A percentile compares a stretch with the other conserved stretches of the same genome.
Conservation (phyloP, 441 rosid genomes). For the Dalechampia spathulata region DNA sequence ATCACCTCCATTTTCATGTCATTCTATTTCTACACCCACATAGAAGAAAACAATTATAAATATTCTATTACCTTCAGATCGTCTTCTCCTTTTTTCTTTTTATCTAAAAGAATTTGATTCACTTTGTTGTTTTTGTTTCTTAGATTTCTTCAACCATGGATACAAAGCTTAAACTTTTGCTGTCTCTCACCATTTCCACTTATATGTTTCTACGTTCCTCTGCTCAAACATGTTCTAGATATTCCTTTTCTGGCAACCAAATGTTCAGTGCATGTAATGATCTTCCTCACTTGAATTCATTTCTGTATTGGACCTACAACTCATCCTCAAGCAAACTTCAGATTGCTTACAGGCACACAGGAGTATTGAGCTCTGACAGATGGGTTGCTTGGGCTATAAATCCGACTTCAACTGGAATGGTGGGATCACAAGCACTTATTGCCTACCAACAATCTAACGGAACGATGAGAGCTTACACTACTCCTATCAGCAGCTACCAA, state of each 20-base stretch:
- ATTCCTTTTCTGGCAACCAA: conserved; percentile 50
- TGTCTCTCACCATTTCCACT: conserved; percentile 26
- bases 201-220: conserved; percentile 20
- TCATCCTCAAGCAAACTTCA: conserved; percentile 43
- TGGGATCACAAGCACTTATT: conserved; percentile 68
- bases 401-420: conserved; percentile 57
- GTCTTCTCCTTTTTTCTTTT: too few species aligned
- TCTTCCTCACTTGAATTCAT: conserved; percentile 62
- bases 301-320: conserved; percentile 61
- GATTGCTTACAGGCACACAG: conserved; percentile 63
- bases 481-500: conserved; percentile 42
- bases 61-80: too few species aligned
- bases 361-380: conserved; percentile 26
- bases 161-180: conserved; percentile 15
- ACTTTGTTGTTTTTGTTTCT: too few species aligned
- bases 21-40: too few species aligned
- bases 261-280: conserved; percentile 53
- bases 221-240: conserved; percentile 52
- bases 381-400: conserved; percentile 94
- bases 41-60: too few species aligned
- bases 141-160: conserved; percentile 13
- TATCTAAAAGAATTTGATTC: too few species aligned
- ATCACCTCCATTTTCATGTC: background rate
- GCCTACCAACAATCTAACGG: conserved; percentile 55
- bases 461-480: conserved; percentile 45